Percentiles rank a stretch among this genome's conserved stretches.
phyloP scores from a whole-genome alignment of 2,329 filamentous ascomycete species.

The Beauveria pseudobassiana region DNA sequence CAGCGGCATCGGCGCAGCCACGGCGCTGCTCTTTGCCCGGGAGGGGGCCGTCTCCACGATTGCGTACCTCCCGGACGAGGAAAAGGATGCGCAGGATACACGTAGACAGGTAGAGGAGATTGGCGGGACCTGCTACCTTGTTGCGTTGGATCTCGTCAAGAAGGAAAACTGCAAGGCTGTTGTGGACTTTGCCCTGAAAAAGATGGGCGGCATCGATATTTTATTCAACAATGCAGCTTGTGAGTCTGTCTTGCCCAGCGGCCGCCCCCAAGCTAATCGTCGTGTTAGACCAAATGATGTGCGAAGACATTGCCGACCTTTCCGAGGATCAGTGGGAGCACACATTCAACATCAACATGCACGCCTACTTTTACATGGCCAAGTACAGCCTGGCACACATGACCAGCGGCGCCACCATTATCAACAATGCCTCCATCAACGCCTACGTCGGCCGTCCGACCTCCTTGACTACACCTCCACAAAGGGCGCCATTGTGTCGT shows the following conservation, averaged over 20 bases:
- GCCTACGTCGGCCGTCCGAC: slow-evolving; percentile 72
- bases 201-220: slow-evolving; percentile 65
- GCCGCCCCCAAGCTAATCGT: background rate
- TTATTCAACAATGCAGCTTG: slow-evolving; percentile 68
- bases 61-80: slow-evolving; percentile 66
- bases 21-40: slow-evolving; percentile 71
- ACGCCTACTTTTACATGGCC: slow-evolving; percentile 71
- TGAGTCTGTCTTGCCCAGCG: slow-evolving; percentile 31
- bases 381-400: slow-evolving; percentile 73
- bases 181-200: slow-evolving; percentile 57
- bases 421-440: slow-evolving; percentile 82
- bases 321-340: slow-evolving; percentile 70
- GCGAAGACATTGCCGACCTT: slow-evolving; percentile 62
- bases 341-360: slow-evolving; percentile 79
- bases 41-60: slow-evolving; percentile 72
- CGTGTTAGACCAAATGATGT: slow-evolving; percentile 48
- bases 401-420: slow-evolving; percentile 65
- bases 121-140: slow-evolving; percentile 57
- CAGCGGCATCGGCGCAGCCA: slow-evolving; percentile 69
- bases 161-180: slow-evolving; percentile 62
- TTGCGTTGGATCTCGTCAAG: slow-evolving; percentile 57
- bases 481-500: slow-evolving; percentile 71
- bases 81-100: slow-evolving; percentile 68
- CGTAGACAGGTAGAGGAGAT: slow-evolving; percentile 61
- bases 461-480: slow-evolving; percentile 76